Evolutionary conservation across 2,329 filamentous ascomycete genomes (phyloP), one percentile per base, ranked within the genome.

Genomic region (Fusarium continuum): DNA sequence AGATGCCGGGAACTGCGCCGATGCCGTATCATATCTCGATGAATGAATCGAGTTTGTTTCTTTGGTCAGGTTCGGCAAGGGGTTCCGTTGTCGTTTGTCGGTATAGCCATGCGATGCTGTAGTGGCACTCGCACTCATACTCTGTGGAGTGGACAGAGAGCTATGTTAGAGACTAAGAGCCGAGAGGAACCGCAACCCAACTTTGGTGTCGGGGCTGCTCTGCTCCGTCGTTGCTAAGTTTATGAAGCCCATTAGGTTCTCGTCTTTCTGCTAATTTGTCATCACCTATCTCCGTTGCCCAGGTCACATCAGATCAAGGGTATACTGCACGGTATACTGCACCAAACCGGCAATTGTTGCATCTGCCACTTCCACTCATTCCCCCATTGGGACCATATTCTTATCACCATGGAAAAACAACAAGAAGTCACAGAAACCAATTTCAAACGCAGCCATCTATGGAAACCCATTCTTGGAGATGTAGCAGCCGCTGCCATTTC

Each of bases 401-500:
- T 25, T 16, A 32, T 29, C 23, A 38, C 44, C 10, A 68, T 66
- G 64, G 46, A 70, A 28, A 63, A 64, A 9, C 53, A 61, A 2
- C 47, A 69, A 36, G 39, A 50, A 26, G 36, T 57, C 6, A 13
- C 41, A 9, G 55, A 59, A 22, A 22, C 26, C 20, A 35, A 34
- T 6, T 54, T 52, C 16, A 44, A 17, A 3, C 41, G 49, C 8
- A 46, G 22, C 17, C 36, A 59, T 31, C 23, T 67, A 29, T 68
- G 66, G 61, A 67, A 55, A 13, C 52, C 59, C 13, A 23, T 70
- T 5, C 34, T 64, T 5, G 68, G 69, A 3, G 72, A 74, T 19
- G n/a, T 71, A 7, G 52, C 66, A 13, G 68, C 72, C 0, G 71
- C 69, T 1, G 60, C 46, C 8, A 25, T 73, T 8, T 74, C 72